Base-by-base conservation (phyloP, 148 eudicot genomes). In the Agrostemma githago region DNA sequence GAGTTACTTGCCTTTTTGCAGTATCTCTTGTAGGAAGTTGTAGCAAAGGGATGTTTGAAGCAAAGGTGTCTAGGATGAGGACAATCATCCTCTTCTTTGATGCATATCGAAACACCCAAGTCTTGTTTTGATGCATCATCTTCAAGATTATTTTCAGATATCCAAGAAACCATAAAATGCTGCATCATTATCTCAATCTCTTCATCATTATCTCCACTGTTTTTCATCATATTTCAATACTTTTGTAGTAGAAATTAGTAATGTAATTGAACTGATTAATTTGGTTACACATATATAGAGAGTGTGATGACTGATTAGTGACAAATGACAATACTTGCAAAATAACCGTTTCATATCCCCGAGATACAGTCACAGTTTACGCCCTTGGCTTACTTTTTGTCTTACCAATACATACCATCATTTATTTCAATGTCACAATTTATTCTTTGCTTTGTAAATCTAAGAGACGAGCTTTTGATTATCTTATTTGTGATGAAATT, bases 21-120 rank as follows among this genome's bases (percentile, higher is more conserved):
- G 39, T 74, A 71, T 64, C 38, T 64, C 71, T 74, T 66, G 9
- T 11, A 57, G 21, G 77, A 65, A 1, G 77, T 34, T 51, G 51
- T 65, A 9, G 38, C 71, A 51, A 74, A 74, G 11, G 62, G 62
- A 37, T 65, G 51, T 34, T 64, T 51, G 71, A 74, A 65, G n/a
- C 71, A 74, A 10, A 74, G 77, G 62, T 74, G 56, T 39, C 77
- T 74, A 15, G 62, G 70, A 65, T 65, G 77, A 34, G 77, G 77
- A 11, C 8, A 53, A 38, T 74, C 77, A 74, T 26, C 34, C 1
- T 26, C 34, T 26, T 26, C 34, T 26, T 26, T 26, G 34, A 26
- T 26, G 34, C 34, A 74, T 20, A 74, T 12, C 2, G 51, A 51
- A 54, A 65, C 17, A 2, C 34, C 3, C 19, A 20, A 62, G 39